These are phyloP conservation scores for Sporothrix phasma DNA, from an alignment of 2,329 filamentous ascomycete species.

Conservation along the genomic window DNA sequence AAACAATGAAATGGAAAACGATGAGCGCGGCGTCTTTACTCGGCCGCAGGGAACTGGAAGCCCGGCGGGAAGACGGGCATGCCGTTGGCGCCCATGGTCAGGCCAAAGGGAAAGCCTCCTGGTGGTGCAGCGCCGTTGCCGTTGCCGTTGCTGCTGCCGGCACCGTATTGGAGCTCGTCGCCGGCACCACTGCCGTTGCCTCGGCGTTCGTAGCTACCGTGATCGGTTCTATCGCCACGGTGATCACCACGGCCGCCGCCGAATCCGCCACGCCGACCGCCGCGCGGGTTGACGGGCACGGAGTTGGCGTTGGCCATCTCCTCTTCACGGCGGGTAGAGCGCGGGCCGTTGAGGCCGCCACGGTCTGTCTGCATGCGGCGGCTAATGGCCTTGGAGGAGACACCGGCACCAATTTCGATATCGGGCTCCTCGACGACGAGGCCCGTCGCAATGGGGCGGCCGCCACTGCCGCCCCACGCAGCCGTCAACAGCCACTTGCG, in stretches of 20 bases:
- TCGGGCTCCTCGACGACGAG: conserved; percentile 94
- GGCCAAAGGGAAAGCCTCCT: conserved; percentile 33
- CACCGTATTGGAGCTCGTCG: conserved; percentile 22
- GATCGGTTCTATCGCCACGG: neutral
- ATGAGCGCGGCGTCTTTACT: conserved; percentile 8
- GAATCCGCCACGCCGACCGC: conserved; percentile 14
- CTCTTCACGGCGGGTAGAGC: conserved; percentile 42
- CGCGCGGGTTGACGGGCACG: conserved; percentile 10
- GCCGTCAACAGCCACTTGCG: conserved; percentile 95
- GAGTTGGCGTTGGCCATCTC: conserved; percentile 17
- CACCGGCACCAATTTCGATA: conserved; percentile 95
- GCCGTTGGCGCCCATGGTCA: conserved; percentile 37
- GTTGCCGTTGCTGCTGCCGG: conserved; percentile 19
- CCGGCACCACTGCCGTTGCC: conserved; percentile 20
- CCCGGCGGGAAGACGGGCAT: conserved; percentile 41
- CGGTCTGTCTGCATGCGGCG: conserved; percentile 60
- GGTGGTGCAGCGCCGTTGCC: conserved; percentile 21
- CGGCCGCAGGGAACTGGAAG: conserved; percentile 28
- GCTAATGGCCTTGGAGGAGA: conserved; percentile 81
- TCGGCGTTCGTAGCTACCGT: conserved; percentile 2
- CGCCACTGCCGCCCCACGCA: conserved; percentile 86
- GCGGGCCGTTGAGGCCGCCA: conserved; percentile 53
- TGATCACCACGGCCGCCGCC: conserved; percentile 19
- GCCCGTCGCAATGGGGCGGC: conserved; percentile 65
- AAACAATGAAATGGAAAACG: too few relatives aligned